phyloP scores from a whole-genome alignment of 2,329 filamentous ascomycete genomes.

The Sclerotinia trifoliorum region DNA sequence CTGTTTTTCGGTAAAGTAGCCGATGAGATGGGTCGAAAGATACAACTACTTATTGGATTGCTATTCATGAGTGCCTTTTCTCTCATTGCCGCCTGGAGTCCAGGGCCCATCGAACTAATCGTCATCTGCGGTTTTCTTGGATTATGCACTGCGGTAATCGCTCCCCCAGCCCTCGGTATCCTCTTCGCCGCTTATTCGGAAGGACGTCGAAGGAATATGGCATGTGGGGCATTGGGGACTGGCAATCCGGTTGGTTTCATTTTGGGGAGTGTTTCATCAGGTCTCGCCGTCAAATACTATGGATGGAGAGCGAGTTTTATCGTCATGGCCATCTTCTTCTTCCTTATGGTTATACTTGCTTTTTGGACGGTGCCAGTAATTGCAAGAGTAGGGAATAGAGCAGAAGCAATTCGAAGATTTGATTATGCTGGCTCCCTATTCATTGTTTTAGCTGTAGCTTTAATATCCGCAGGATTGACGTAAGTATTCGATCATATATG shows the following conservation, averaged over 20 bases:
- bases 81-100: constrained; percentile 59
- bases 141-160: constrained; percentile 61
- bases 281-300: constrained; percentile 59
- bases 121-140: constrained; percentile 64
- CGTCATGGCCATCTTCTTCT: constrained; percentile 62
- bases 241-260: constrained; percentile 46
- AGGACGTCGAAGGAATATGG: constrained; percentile 59
- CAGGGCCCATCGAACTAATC: constrained; percentile 57
- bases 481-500: constrained; percentile 24
- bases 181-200: constrained; percentile 62
- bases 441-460: constrained; percentile 30
- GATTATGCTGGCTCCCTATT: constrained; percentile 34
- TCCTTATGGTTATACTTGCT: constrained; percentile 56
- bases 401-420: constrained; percentile 26
- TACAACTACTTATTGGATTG: constrained; percentile 59
- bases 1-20: constrained; percentile 65
- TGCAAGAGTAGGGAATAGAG: constrained; percentile 41
- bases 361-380: constrained; percentile 62
- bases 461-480: constrained; percentile 34
- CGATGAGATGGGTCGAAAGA: constrained; percentile 63
- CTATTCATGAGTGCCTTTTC: constrained; percentile 56
- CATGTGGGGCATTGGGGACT: constrained; percentile 59
- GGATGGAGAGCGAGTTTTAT: constrained; percentile 64
- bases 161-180: constrained; percentile 63
- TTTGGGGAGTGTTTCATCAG: constrained; percentile 55